Base-by-base conservation (phyloP, 169 alveolate genomes). In the Cystoisospora suis region DNA sequence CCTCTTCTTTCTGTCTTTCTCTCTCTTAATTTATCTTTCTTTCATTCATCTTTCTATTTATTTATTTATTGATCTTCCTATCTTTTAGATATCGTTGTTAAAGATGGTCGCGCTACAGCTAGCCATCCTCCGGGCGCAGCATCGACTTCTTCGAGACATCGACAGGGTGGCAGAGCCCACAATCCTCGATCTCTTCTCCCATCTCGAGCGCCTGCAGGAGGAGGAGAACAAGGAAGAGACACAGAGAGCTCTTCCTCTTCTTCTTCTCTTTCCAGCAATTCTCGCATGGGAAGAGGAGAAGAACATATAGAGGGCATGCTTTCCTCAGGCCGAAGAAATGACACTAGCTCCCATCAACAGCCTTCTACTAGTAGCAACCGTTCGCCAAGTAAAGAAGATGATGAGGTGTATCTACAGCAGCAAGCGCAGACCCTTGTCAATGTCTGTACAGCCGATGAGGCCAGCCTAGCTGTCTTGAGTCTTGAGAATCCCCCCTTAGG, bases 371-470 rank as follows among this genome's bases (percentile, higher is more conserved):
- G n/a, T n/a, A n/a, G n/a, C n/a, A n/a, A n/a, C n/a, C n/a, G n/a
- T n/a, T n/a, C n/a, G n/a, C n/a, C n/a, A n/a, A n/a, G n/a, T n/a
- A n/a, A n/a, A n/a, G n/a, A n/a, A n/a, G n/a, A n/a, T n/a, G 83
- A 72, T 38, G 83, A 72, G 3, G 83, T 40, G 83, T 72, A 72
- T 17, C 83, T 72, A 12, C 38, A 38, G 56, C 83, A 72, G 45
- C 83, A 72, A 34, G 83, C 83, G 7, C 56, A 72, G 56, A 72
- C 83, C 36, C 83, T 72, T 34, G 32, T 72, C 83, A 72, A 72
- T 56, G 83, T 72, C 56, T 72, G 83, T 34, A 20, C 56, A 0
- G 56, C 83, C 1, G 42, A 72, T 3, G 83, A 34, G 56, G 56
- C 56, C 32, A 72, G 58, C 15, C 83, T 72, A 9, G 56, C 42